Percentiles rank a stretch among this genome's conserved stretches.
These are phyloP conservation scores for Ganoderma lucidum DNA, from an alignment of 1,284 basidiomycete species.

Conservation along the genomic window DNA sequence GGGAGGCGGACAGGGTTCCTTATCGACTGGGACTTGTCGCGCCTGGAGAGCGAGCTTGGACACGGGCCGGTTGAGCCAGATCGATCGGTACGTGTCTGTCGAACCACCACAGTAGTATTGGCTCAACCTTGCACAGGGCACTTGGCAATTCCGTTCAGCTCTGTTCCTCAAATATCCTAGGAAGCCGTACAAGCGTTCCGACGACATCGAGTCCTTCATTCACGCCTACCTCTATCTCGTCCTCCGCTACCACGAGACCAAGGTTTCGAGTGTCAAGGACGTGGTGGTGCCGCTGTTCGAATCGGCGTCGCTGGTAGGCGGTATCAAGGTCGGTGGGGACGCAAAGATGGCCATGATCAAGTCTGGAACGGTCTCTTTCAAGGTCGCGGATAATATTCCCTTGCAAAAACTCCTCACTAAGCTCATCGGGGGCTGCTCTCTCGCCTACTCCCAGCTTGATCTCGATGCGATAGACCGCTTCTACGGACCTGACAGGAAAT, in stretches of 20 bases:
- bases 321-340: not conserved
- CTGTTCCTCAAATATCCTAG: slow-evolving; percentile 6
- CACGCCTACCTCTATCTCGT: slow-evolving; percentile 12
- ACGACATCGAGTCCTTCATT: slow-evolving; percentile 29
- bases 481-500: no score
- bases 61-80: not conserved
- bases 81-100: not conserved
- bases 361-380: no score
- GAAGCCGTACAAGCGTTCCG: slow-evolving; percentile 20
- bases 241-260: not conserved
- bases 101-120: no score
- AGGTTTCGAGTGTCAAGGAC: not conserved
- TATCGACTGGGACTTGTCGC: slow-evolving; percentile 23
- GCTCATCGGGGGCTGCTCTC: not conserved
- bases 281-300: not conserved
- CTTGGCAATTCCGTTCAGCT: slow-evolving; percentile 26
- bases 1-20: not conserved
- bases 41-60: not conserved
- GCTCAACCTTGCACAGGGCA: slow-evolving; percentile 18
- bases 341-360: no score
- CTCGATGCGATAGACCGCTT: no score
- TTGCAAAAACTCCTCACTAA: not conserved
- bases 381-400: no score
- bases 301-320: not conserved
- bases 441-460: no score